Percentiles rank a stretch among this genome's conserved stretches.
phyloP scores from a whole-genome alignment of 495 filamentous ascomycete species.

The Articulospora tetracladia region DNA sequence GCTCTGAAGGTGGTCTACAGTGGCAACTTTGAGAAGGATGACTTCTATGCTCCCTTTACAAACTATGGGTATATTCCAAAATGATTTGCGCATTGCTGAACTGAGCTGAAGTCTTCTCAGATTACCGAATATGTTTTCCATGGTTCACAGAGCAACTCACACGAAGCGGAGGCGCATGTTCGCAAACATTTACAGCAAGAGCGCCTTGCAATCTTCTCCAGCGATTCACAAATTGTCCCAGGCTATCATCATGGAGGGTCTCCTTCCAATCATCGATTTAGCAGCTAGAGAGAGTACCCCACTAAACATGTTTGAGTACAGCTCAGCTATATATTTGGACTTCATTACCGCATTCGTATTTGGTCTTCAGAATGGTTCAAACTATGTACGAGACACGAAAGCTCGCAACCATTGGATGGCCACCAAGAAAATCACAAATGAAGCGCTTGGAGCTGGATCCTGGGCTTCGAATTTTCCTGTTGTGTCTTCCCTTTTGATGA shows the following conservation, averaged over 20 bases:
- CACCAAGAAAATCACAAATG: conserved; percentile 1
- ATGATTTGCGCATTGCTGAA: not conserved
- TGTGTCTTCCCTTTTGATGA: conserved; percentile 1
- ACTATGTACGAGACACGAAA: conserved; percentile 31
- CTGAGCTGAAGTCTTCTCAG: conserved; percentile 22
- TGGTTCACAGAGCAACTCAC: conserved; percentile 41
- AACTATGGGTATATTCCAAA: conserved; percentile 47
- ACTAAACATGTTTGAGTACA: conserved; percentile 11
- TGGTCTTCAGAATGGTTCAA: conserved; percentile 12
- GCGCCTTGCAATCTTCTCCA: conserved; percentile 57
- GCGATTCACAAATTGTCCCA: conserved; percentile 53
- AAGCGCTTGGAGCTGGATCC: not conserved
- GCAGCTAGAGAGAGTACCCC: conserved; percentile 6
- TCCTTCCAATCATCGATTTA: conserved; percentile 44
- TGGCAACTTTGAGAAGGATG: conserved; percentile 59
- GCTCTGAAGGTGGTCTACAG: conserved; percentile 66
- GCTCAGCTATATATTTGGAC: conserved; percentile 8
- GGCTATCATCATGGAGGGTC: conserved; percentile 54
- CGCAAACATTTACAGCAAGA: conserved; percentile 67
- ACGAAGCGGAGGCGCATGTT: conserved; percentile 62
- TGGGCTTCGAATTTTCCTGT: conserved; percentile 3
- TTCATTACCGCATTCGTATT: conserved; percentile 17
- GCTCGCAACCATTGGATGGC: conserved; percentile 48
- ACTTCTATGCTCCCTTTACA: conserved; percentile 62
- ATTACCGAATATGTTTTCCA: conserved; percentile 43